These are phyloP conservation scores for Quaeritorhiza haematococci DNA, from an alignment of 371 early-diverging fungal species.

Conservation along the genomic window DNA sequence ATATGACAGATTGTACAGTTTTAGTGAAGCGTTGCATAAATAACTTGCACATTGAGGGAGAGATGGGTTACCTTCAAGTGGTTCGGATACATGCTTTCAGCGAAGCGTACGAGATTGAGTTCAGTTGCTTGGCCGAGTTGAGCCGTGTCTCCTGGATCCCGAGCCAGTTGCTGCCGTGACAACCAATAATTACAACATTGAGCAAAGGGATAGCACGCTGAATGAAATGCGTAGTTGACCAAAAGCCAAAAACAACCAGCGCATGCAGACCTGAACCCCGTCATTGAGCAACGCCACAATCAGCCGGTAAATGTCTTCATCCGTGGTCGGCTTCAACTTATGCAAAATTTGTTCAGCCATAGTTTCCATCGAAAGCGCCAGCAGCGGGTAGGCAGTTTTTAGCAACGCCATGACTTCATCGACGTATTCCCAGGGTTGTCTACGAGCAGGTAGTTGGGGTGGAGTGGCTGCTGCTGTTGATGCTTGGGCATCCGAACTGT, in stretches of 20 bases:
- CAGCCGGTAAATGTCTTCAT: conserved; percentile 93
- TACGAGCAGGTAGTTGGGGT: conserved; percentile 23
- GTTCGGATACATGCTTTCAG: conserved; percentile 76
- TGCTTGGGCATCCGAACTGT: conserved; percentile 11
- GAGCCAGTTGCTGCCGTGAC: conserved; percentile 33
- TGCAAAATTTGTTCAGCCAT: conserved; percentile 94
- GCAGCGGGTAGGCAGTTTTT: conserved; percentile 90
- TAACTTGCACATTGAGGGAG: conserved; percentile 5
- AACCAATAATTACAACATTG: conserved; percentile 8
- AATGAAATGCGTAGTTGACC: no score
- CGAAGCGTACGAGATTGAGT: conserved; percentile 77
- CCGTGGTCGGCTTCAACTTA: conserved; percentile 85
- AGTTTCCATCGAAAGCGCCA: conserved; percentile 93
- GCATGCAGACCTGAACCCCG: conserved; percentile 66
- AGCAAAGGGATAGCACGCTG: no score
- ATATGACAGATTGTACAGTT: neutral
- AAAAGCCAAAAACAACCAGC: conserved; percentile 1
- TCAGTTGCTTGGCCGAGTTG: conserved; percentile 69
- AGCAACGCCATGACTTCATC: conserved; percentile 95
- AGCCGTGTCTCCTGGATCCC: conserved; percentile 54
- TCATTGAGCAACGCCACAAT: conserved; percentile 85
- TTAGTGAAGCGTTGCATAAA: neutral
- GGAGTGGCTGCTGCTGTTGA: conserved; percentile 16
- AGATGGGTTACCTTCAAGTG: conserved; percentile 45
- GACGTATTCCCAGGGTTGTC: conserved; percentile 67